A percentile compares a stretch with the other conserved stretches of the same genome.
Evolutionary conservation across 441 rosid species (phyloP).

Genomic region (Erysimum pusillum): DNA sequence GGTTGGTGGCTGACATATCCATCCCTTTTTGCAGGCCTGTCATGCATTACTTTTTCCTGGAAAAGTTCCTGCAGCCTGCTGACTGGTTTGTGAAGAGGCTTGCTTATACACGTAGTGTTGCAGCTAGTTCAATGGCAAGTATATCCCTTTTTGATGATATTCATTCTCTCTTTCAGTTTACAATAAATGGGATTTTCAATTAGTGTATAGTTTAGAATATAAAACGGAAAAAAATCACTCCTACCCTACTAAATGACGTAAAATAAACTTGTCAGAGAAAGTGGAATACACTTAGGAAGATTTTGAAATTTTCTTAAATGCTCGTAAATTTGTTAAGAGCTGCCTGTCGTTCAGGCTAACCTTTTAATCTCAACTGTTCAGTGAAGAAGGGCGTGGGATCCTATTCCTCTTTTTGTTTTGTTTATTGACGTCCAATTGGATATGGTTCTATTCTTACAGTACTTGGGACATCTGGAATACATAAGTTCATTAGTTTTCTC

Average conservation of each 20-base stretch:
- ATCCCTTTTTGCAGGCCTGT: slow-evolving; percentile 80
- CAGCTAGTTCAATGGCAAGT: slow-evolving; percentile 96
- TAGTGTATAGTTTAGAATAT: slow-evolving; percentile 11
- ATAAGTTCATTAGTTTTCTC: neutral
- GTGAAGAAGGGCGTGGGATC: slow-evolving; percentile 12
- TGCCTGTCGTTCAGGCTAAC: neutral
- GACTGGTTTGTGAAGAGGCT: slow-evolving; percentile 99
- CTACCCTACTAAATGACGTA: slow-evolving; percentile 5
- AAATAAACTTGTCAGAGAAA: slow-evolving; percentile 19
- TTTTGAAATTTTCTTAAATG: slow-evolving; percentile 6
- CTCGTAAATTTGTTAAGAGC: slow-evolving; percentile 11
- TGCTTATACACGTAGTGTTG: slow-evolving; percentile 94
- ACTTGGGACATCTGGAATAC: slow-evolving; percentile 2
- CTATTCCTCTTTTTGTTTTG: neutral
- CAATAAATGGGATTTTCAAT: slow-evolving; percentile 11
- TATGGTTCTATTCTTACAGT: slow-evolving; percentile 6
- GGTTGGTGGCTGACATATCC: slow-evolving; percentile 40
- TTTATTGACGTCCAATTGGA: neutral
- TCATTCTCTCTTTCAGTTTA: slow-evolving; percentile 19
- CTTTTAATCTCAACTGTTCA: slow-evolving; percentile 1
- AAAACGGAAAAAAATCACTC: neutral
- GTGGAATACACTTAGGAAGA: slow-evolving; percentile 12
- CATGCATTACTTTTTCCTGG: slow-evolving; percentile 95
- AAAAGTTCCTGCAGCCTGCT: slow-evolving; percentile 90
- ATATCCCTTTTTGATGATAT: slow-evolving; percentile 33